Percentiles rank a stretch among this genome's conserved stretches.
phyloP scores from a whole-genome alignment of 176 grass and related monocot genomes.

The Neostapfia colusana region DNA sequence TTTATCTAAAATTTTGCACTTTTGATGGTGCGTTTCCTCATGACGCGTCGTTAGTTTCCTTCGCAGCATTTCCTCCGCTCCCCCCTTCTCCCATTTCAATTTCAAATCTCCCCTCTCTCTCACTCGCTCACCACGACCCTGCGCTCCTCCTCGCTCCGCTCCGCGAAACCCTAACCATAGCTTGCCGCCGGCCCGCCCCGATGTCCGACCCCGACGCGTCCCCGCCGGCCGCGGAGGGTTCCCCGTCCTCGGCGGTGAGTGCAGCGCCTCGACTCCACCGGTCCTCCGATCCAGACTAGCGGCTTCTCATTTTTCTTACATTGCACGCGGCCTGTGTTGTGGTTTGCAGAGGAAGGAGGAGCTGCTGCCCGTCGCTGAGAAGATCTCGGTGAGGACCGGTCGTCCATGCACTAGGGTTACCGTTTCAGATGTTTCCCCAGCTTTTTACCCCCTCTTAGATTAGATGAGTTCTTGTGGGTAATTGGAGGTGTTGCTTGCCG shows the following conservation, averaged over 20 bases:
- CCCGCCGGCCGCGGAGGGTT: slow-evolving; percentile 20
- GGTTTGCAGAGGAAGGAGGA: slow-evolving; percentile 56
- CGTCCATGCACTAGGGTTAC: background rate
- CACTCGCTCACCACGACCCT: too few relatives aligned
- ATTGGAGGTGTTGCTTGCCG: background rate
- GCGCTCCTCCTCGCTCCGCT: background rate
- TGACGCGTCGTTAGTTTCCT: background rate
- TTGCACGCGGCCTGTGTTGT: background rate
- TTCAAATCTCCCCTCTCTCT: slow-evolving; percentile 23
- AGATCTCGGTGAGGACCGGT: slow-evolving; percentile 55
- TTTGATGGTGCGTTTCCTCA: too few relatives aligned
- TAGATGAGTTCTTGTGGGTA: background rate
- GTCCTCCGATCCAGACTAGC: background rate
- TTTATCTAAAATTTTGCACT: too few relatives aligned
- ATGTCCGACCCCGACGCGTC: slow-evolving; percentile 65
- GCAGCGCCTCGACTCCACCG: too few relatives aligned
- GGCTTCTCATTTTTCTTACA: slow-evolving; percentile 11
- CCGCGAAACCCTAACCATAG: slow-evolving; percentile 52
- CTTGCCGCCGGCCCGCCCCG: background rate
- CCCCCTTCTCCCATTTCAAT: slow-evolving; percentile 12
- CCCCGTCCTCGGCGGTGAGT: slow-evolving; percentile 46
- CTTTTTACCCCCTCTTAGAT: background rate
- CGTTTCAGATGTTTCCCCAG: background rate
- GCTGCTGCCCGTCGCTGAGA: slow-evolving; percentile 63
- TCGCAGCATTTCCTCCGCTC: background rate